Base-by-base conservation (phyloP, 2,329 filamentous ascomycete species). In the Hymenoscyphus fructigenus region DNA sequence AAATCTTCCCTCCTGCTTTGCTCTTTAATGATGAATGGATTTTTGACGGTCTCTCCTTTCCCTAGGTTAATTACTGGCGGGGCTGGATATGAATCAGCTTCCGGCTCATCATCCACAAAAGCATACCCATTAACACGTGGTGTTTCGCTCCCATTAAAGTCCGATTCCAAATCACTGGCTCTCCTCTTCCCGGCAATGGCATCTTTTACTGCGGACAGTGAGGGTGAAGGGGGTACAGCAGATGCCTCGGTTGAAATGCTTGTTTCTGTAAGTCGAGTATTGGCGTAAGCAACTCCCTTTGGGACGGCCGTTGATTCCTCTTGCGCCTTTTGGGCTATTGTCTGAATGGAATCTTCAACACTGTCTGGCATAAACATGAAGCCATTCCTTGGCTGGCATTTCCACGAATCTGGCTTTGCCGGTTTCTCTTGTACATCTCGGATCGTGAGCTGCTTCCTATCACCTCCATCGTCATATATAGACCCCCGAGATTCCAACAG, bases 81-180 rank as follows among this genome's bases (percentile, higher is more conserved):
- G n/a, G 73, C 53, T 1, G 74, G 70, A 17, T 80, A 79, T 9
- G 77, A 70, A 60, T 82, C 81, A 61, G 82, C 73, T 17, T 83
- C 83, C 0, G 85, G 84, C 50, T 90, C 91, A 64, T 96, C 92
- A 70, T 97, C 93, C 41, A 99, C 93, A 77, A 97, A 98, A 0
- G 92, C 86, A 76, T 97, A 99, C 1, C 95, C 95, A 68, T 96
- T 96, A 0, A 98, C 91, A 1, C 92, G 85, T 0, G 94, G 95
- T 0, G 94, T 98, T 76, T 96, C 93, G 0, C 82, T 82, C 66
- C 81, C 85, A 2, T 83, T 83, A 10, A 80, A 76, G 4, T 77
- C 80, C 5, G 85, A 85, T 69, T 92, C 88, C 14, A 86, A 86
- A 28, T 88, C 85, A 9, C 82, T 84, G 1, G 82, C 79, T 9